Conservation (phyloP, 228 moss, liverwort and hornwort species). For the Sphagnum fallax region DNA sequence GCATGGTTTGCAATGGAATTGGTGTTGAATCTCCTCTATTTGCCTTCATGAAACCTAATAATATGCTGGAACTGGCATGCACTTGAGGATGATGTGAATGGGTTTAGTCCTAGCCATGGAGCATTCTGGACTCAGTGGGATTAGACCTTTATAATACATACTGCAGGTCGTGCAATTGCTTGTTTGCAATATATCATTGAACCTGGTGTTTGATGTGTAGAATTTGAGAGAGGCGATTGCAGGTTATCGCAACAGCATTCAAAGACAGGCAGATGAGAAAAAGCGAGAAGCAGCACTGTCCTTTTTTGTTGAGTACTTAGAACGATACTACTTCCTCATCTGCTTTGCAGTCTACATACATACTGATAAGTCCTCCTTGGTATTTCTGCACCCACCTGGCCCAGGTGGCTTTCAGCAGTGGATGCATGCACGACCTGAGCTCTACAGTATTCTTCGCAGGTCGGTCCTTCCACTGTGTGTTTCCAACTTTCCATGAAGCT, state of each 20-base stretch:
- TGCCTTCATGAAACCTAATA: too few relatives aligned
- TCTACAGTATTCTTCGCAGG: conserved; percentile 99
- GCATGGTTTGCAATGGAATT: background rate
- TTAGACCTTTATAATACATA: too few relatives aligned
- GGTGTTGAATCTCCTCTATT: background rate
- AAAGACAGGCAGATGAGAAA: conserved; percentile 99
- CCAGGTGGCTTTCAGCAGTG: conserved; percentile 91
- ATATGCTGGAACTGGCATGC: too few relatives aligned
- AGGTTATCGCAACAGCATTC: conserved; percentile 89
- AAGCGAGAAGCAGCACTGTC: conserved; percentile 97
- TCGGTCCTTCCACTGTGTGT: conserved; percentile 9
- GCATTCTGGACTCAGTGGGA: too few relatives aligned
- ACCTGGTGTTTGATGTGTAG: conserved; percentile 27
- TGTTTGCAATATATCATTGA: too few relatives aligned
- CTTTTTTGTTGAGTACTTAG: conserved; percentile 98
- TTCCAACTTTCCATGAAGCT: background rate
- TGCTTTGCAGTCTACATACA: conserved; percentile 99
- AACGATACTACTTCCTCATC: conserved; percentile 98
- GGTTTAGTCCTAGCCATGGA: too few relatives aligned
- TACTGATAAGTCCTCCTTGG: conserved; percentile 77
- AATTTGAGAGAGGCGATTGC: conserved; percentile 98
- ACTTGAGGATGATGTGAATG: too few relatives aligned
- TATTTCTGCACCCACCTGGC: conserved; percentile 43
- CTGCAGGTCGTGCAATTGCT: too few relatives aligned
- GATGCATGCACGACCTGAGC: conserved; percentile 98